Evolutionary conservation across 345 rosid genomes (phyloP).

Genomic region (Isatis tinctoria): DNA sequence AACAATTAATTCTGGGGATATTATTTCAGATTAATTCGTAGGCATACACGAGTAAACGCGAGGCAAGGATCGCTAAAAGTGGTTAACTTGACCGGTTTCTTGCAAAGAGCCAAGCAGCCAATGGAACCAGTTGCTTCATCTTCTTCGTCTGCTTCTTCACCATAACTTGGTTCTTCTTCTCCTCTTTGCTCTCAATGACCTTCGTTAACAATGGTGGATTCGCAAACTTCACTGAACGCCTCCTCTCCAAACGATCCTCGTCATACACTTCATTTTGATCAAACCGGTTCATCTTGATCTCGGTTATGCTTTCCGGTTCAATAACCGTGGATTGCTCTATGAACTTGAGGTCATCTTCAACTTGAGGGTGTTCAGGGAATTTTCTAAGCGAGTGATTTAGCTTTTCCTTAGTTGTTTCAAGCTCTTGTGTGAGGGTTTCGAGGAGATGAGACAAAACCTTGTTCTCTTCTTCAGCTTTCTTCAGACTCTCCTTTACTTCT

Average conservation of each 20-base stretch:
- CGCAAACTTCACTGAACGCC: conserved; percentile 66
- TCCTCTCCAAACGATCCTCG: conserved; percentile 43
- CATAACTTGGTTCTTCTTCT: conserved; percentile 34
- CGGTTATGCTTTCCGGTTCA: conserved; percentile 13
- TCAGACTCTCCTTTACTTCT: conserved; percentile 50
- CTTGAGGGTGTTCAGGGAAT: conserved; percentile 23
- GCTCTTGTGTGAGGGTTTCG: conserved; percentile 47
- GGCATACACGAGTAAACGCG: not conserved
- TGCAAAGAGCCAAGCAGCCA: conserved; percentile 57
- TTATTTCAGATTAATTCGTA: not conserved
- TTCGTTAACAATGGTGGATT: conserved; percentile 49
- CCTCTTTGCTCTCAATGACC: conserved; percentile 33
- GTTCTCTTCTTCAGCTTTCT: conserved; percentile 50
- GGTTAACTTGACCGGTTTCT: conserved; percentile 38
- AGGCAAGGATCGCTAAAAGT: not conserved
- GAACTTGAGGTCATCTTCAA: conserved; percentile 52
- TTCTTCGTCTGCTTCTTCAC: conserved; percentile 33
- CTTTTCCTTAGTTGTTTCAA: conserved; percentile 47
- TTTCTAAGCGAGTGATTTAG: conserved; percentile 13
- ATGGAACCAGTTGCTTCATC: conserved; percentile 43
- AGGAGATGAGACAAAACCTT: conserved; percentile 35
- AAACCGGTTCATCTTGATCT: conserved; percentile 19
- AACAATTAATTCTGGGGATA: not conserved
- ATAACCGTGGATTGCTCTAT: conserved; percentile 35
- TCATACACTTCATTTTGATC: conserved; percentile 8